A percentile compares a stretch with the other conserved stretches of the same genome.
Evolutionary conservation across 129 eudicot genomes (phyloP).

Genomic region (Artemisia annua): DNA sequence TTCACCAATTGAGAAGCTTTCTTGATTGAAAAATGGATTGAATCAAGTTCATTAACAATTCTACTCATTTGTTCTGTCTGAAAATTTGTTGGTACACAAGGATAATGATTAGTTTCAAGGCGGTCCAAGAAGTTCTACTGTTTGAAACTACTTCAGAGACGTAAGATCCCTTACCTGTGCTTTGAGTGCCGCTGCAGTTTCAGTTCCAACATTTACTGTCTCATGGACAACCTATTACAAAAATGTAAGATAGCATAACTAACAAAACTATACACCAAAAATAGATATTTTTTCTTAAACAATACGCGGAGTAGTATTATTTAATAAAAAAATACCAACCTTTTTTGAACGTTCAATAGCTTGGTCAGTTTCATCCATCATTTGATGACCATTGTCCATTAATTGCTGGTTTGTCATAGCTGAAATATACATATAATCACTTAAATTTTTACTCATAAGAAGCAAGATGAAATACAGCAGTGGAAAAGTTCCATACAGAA

Average conservation of each 20-base stretch:
- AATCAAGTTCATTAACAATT: constrained; percentile 92
- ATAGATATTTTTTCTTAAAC: background rate
- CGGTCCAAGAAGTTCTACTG: background rate
- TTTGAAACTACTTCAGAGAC: constrained; percentile 2
- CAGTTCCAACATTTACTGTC: constrained; percentile 84
- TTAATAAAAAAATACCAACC: constrained; percentile 42
- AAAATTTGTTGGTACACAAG: constrained; percentile 14
- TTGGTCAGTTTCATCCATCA: constrained; percentile 99
- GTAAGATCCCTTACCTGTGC: constrained; percentile 62
- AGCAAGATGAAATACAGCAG: background rate
- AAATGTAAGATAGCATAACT: constrained; percentile 3
- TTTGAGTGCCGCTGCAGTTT: constrained; percentile 92
- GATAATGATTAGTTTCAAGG: constrained; percentile 25
- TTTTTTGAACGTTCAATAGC: constrained; percentile 86
- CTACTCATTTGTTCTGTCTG: constrained; percentile 99
- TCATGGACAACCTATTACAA: constrained; percentile 73
- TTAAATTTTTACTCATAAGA: constrained; percentile 5
- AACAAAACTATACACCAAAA: constrained; percentile 5
- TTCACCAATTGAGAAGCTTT: constrained; percentile 93
- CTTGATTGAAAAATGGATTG: constrained; percentile 89
- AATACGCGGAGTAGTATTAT: background rate
- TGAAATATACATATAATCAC: constrained; percentile 35
- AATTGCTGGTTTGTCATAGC: constrained; percentile 93
- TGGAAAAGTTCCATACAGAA: too few relatives aligned
- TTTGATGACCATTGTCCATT: constrained; percentile 72